Evolutionary conservation across 192 early-diverging fungal genomes (phyloP).

Genomic region (Coemansia reversa): DNA sequence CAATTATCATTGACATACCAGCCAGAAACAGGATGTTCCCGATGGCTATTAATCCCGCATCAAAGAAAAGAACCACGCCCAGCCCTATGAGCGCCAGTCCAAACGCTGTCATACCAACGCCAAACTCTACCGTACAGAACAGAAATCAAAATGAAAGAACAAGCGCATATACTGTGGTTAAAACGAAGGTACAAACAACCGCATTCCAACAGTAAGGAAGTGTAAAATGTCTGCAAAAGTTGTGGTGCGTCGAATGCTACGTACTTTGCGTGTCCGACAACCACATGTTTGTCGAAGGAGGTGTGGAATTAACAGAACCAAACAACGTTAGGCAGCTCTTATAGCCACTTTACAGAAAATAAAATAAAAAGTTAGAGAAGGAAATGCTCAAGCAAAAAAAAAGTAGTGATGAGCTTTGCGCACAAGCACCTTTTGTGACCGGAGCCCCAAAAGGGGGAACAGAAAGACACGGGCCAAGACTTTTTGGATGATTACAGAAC

Average conservation of each 20-base stretch:
- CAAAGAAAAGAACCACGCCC: conserved; percentile 94
- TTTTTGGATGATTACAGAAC: too few species aligned
- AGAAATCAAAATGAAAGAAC: background rate
- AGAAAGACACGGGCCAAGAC: too few species aligned
- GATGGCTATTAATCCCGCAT: conserved; percentile 90
- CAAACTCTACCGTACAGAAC: conserved; percentile 63
- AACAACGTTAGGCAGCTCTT: background rate
- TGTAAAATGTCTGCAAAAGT: too few species aligned
- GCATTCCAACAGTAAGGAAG: too few species aligned
- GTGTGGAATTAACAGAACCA: conserved; percentile 1
- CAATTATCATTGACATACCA: conserved; percentile 89
- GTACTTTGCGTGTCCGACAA: conserved; percentile 71
- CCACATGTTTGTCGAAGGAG: conserved; percentile 57
- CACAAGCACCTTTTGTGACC: too few species aligned
- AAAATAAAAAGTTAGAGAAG: conserved; percentile 2
- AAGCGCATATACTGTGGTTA: background rate
- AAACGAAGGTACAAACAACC: background rate
- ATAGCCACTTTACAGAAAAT: conserved; percentile 9
- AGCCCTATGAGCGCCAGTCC: conserved; percentile 89
- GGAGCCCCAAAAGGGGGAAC: too few species aligned
- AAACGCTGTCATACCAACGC: conserved; percentile 91
- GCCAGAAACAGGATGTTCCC: conserved; percentile 93
- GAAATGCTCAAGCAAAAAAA: conserved; percentile 6
- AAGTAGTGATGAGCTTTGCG: background rate
- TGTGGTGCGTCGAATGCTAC: conserved; percentile 13